Evolutionary conservation across 2,329 filamentous ascomycete genomes (phyloP).

Genomic region (Ceratocystis destructans): DNA sequence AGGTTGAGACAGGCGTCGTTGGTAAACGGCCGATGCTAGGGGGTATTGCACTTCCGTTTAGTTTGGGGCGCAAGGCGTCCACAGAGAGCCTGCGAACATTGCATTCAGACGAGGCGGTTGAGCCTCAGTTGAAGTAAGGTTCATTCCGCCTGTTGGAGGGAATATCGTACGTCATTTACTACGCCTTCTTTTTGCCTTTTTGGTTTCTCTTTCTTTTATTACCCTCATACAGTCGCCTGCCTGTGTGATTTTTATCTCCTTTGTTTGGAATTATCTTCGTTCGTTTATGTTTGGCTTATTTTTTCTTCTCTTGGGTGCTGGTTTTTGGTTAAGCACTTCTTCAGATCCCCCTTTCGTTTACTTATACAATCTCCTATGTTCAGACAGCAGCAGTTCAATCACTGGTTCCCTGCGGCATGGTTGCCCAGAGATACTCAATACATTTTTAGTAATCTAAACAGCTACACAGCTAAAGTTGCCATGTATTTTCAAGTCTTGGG

Average conservation of each 20-base stretch:
- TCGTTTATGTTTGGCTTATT: neutral
- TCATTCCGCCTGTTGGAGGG: neutral
- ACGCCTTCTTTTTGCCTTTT: neutral
- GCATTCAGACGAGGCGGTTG: slow-evolving; percentile 29
- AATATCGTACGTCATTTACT: neutral
- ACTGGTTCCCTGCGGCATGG: neutral
- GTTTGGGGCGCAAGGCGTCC: slow-evolving; percentile 46
- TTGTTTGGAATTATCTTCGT: neutral
- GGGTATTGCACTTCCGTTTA: slow-evolving; percentile 61
- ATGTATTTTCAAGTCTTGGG: neutral
- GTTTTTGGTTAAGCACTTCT: neutral
- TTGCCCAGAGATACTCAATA: neutral
- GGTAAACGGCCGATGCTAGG: slow-evolving; percentile 53
- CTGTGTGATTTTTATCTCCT: neutral
- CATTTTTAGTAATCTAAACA: neutral
- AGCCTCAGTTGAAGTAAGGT: slow-evolving; percentile 4
- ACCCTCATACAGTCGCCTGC: neutral
- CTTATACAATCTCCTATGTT: slow-evolving; percentile 3
- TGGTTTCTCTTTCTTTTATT: neutral
- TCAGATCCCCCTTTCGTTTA: slow-evolving; percentile 5
- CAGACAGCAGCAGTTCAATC: neutral
- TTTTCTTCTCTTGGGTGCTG: neutral
- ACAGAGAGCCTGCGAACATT: slow-evolving; percentile 61
- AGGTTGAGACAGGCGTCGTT: slow-evolving; percentile 36
- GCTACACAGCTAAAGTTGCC: neutral